Evolutionary conservation across 2,329 filamentous ascomycete species (phyloP).

Genomic region (Ascosphaera apis): DNA sequence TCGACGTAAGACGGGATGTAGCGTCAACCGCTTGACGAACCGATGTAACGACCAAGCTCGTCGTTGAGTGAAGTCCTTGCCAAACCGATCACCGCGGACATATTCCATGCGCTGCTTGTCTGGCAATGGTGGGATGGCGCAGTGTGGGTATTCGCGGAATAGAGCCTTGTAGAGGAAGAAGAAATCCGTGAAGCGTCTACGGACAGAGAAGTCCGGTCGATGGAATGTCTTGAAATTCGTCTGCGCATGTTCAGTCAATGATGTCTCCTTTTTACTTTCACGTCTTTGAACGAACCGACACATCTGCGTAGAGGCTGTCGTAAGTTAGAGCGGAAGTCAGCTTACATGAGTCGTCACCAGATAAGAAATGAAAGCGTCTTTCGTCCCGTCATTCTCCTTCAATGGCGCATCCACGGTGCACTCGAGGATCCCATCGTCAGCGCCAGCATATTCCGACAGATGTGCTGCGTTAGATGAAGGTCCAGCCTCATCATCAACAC

Average conservation of each 20-base stretch:
- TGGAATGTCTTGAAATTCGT: conserved; percentile 90
- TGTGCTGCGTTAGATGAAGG: conserved; percentile 31
- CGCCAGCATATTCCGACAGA: conserved; percentile 38
- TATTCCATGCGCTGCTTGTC: conserved; percentile 99
- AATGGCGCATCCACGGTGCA: conserved; percentile 63
- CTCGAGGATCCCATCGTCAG: conserved; percentile 51
- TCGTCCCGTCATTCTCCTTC: conserved; percentile 91
- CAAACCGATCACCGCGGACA: conserved; percentile 87
- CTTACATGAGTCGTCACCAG: conserved; percentile 69
- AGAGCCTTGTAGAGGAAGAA: conserved; percentile 88
- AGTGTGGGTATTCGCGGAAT: conserved; percentile 66
- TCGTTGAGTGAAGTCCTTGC: conserved; percentile 70
- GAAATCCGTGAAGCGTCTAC: conserved; percentile 92
- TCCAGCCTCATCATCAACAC: conserved; percentile 25
- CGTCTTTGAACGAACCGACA: no score
- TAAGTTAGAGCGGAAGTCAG: conserved; percentile 7
- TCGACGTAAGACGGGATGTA: conserved; percentile 73
- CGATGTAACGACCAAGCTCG: conserved; percentile 77
- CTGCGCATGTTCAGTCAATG: conserved; percentile 23
- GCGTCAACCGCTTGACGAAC: conserved; percentile 63
- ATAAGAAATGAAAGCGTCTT: conserved; percentile 92
- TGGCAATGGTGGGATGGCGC: conserved; percentile 78
- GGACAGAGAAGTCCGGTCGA: conserved; percentile 52
- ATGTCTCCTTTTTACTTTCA: no score
- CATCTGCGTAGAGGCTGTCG: conserved; percentile 2